phyloP scores from a whole-genome alignment of 2,329 filamentous ascomycete genomes.

The Aspergillus sp. region DNA sequence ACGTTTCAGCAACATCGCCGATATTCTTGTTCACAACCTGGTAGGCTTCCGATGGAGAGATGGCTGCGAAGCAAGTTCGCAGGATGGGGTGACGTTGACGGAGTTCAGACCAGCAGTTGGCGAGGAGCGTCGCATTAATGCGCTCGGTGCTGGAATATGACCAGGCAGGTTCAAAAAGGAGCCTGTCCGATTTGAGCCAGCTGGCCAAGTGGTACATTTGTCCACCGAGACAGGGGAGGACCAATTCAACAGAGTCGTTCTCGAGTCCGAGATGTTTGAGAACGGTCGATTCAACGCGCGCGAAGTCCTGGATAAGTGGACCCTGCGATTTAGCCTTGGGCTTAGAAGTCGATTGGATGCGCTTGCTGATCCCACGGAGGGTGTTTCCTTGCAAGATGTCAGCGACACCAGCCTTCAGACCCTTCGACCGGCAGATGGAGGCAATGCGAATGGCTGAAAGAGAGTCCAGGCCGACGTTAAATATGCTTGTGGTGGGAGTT shows the following conservation, averaged over 20 bases:
- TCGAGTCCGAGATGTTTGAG: slow-evolving; percentile 9
- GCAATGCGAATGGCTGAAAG: slow-evolving; percentile 25
- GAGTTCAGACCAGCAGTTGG: slow-evolving; percentile 19
- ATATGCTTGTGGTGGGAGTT: slow-evolving; percentile 21
- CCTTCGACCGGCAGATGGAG: slow-evolving; percentile 17
- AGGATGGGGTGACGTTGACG: slow-evolving; percentile 25
- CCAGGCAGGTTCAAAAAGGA: slow-evolving; percentile 24
- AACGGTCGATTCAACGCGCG: slow-evolving; percentile 6
- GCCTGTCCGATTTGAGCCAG: slow-evolving; percentile 27
- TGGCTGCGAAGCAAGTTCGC: slow-evolving; percentile 26
- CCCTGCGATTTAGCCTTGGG: slow-evolving; percentile 1
- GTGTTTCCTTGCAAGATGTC: slow-evolving; percentile 26
- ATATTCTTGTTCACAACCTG: slow-evolving; percentile 24
- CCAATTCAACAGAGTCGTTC: slow-evolving; percentile 16
- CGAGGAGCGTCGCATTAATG: slow-evolving; percentile 18
- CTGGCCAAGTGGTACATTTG: slow-evolving; percentile 25
- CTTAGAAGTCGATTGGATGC: slow-evolving; percentile 8
- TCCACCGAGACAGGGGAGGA: slow-evolving; percentile 25
- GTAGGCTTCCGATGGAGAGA: slow-evolving; percentile 15
- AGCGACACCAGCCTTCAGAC: slow-evolving; percentile 21
- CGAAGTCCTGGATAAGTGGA: slow-evolving; percentile 9
- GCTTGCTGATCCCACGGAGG: slow-evolving; percentile 20
- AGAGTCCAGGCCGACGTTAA: slow-evolving; percentile 25
- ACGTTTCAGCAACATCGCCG: slow-evolving; percentile 10
- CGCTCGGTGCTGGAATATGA: slow-evolving; percentile 17